Evolutionary conservation across 78 protist species (phyloP).

Genomic region (Emiliania huxleyi): DNA sequence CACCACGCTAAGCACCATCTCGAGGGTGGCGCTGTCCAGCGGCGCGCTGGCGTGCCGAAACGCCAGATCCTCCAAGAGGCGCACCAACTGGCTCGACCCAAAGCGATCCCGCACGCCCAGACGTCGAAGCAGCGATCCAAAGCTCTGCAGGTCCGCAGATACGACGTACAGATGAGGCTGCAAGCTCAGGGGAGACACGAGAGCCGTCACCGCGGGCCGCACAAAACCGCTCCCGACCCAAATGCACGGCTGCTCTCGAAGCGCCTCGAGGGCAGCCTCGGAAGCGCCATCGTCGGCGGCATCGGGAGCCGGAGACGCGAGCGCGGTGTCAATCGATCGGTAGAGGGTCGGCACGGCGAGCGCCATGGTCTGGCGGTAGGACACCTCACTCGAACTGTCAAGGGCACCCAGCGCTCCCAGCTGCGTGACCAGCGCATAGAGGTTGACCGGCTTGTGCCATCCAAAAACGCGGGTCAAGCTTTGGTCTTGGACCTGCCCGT

Average conservation of each 20-base stretch:
- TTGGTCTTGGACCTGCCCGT: no score
- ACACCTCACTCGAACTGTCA: no score
- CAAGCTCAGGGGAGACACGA: not conserved
- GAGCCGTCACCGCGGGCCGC: not conserved
- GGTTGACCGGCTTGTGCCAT: no score
- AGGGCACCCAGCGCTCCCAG: no score
- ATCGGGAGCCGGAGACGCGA: no score
- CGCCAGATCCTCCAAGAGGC: not conserved
- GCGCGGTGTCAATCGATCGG: no score
- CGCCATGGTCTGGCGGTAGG: no score
- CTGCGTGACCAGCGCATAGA: no score
- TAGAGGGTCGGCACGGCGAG: no score
- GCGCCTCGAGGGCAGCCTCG: not conserved
- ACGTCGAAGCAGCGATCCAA: not conserved
- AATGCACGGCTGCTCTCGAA: not conserved
- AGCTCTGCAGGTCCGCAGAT: not conserved
- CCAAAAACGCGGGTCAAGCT: no score
- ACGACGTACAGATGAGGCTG: not conserved
- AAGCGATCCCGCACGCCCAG: slow-evolving; percentile 28
- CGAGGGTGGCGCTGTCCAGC: not conserved
- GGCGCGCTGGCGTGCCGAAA: not conserved
- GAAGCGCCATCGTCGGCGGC: no score
- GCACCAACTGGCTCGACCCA: not conserved
- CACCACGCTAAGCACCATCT: not conserved
- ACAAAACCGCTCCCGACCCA: slow-evolving; percentile 27